phyloP scores from a whole-genome alignment of 345 rosid genomes.

The Boechera retrofracta region DNA sequence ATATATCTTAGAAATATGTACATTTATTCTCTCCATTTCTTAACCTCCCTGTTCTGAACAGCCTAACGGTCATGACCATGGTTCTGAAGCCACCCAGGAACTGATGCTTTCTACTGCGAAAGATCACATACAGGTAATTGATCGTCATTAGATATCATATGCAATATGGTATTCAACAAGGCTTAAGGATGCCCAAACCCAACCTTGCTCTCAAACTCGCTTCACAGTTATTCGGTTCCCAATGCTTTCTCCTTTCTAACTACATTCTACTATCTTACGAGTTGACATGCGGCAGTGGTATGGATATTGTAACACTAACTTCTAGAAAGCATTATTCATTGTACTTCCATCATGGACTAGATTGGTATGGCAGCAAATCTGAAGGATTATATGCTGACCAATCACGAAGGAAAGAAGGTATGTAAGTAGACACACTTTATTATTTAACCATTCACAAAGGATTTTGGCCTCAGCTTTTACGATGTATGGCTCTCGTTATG shows the following conservation, averaged over 20 bases:
- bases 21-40: slow-evolving; percentile 22
- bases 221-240: background rate
- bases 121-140: slow-evolving; percentile 84
- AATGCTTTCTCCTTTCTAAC: background rate
- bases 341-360: slow-evolving; percentile 48
- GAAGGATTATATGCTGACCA: slow-evolving; percentile 68
- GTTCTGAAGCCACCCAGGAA: slow-evolving; percentile 65
- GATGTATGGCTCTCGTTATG: slow-evolving; percentile 32
- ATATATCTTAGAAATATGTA: slow-evolving; percentile 2
- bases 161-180: background rate
- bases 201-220: slow-evolving; percentile 8
- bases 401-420: slow-evolving; percentile 79
- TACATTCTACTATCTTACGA: background rate
- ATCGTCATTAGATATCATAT: slow-evolving; percentile 6
- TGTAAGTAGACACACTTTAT: background rate
- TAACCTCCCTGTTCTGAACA: slow-evolving; percentile 44
- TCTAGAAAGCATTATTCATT: background rate
- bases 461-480: slow-evolving; percentile 1
- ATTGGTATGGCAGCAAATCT: slow-evolving; percentile 91
- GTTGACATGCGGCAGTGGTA: background rate
- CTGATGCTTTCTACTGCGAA: slow-evolving; percentile 76
- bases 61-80: slow-evolving; percentile 91
- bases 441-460: slow-evolving; percentile 11
- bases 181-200: slow-evolving; percentile 8
- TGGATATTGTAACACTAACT: slow-evolving; percentile 2